A percentile compares a stretch with the other conserved stretches of the same genome.
Conservation (phyloP, 108 stramenopile genomes). For the Seminavis robusta region DNA sequence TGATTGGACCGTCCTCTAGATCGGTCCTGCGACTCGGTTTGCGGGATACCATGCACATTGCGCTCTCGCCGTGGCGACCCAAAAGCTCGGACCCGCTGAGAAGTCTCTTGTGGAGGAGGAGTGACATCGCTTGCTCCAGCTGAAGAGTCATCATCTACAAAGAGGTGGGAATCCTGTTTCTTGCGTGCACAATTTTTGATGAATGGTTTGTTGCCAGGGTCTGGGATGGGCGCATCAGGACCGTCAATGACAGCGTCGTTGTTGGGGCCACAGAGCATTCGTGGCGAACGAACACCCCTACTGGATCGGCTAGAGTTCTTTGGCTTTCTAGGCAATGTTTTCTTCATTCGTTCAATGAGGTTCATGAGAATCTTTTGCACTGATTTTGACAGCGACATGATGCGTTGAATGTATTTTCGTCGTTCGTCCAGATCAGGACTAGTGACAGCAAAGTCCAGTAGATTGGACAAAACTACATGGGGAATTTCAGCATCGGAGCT, state of each 20-base stretch:
- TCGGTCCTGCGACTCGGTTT: too few relatives aligned
- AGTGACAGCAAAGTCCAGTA: conserved; percentile 37
- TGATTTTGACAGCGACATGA: conserved; percentile 26
- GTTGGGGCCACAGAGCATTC: neutral
- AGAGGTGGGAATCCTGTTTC: neutral
- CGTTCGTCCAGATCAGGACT: conserved; percentile 26
- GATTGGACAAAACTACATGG: conserved; percentile 26
- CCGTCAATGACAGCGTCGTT: neutral
- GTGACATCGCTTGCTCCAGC: neutral
- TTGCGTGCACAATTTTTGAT: too few relatives aligned
- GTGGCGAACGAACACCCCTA: neutral
- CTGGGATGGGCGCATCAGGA: neutral
- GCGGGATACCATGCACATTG: too few relatives aligned
- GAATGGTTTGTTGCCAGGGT: too few relatives aligned
- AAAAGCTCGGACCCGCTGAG: too few relatives aligned
- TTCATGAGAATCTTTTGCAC: conserved; percentile 41
- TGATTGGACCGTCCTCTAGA: too few relatives aligned
- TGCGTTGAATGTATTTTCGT: conserved; percentile 36
- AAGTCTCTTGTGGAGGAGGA: too few relatives aligned
- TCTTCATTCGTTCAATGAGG: conserved; percentile 16
- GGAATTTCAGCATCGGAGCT: conserved; percentile 2
- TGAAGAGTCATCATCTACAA: neutral
- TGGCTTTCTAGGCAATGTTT: conserved; percentile 8
- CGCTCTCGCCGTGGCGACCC: too few relatives aligned
- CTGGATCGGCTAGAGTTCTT: conserved; percentile 1